Percentiles rank a stretch among this genome's conserved stretches.
Evolutionary conservation across 768 basidiomycete species (phyloP).

Genomic region (Tulasnella sp.): DNA sequence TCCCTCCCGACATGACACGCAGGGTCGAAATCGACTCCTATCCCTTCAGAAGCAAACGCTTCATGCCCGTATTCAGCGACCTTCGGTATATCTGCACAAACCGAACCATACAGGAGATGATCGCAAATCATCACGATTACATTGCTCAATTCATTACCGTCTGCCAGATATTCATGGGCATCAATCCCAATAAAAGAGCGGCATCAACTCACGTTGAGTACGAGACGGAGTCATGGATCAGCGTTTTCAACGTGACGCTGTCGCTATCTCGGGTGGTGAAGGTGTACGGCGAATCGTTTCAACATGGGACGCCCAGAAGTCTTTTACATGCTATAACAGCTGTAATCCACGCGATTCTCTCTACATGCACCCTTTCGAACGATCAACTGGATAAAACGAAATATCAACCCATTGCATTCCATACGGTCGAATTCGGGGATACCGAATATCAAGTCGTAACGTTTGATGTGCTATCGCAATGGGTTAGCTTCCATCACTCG

Average conservation of each 20-base stretch:
- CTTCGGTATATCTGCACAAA: constrained; percentile 77
- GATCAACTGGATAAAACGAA: constrained; percentile 54
- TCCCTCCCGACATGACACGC: constrained; percentile 24
- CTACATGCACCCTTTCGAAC: constrained; percentile 55
- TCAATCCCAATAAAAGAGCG: constrained; percentile 82
- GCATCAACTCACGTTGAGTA: constrained; percentile 80
- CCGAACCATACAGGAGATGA: constrained; percentile 61
- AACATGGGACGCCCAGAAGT: constrained; percentile 41
- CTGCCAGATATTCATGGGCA: constrained; percentile 82
- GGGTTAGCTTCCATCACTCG: constrained; percentile 89
- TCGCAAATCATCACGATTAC: constrained; percentile 53
- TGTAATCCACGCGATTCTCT: constrained; percentile 57
- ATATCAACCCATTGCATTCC: constrained; percentile 49
- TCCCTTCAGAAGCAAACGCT: constrained; percentile 88
- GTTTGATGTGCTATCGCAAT: constrained; percentile 67
- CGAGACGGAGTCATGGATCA: constrained; percentile 94
- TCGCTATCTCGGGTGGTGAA: constrained; percentile 81
- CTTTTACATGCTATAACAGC: constrained; percentile 53
- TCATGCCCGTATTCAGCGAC: constrained; percentile 89
- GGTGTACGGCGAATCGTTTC: constrained; percentile 74
- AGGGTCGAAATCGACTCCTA: constrained; percentile 66
- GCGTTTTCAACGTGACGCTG: constrained; percentile 88
- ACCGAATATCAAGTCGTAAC: constrained; percentile 47
- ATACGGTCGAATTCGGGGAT: constrained; percentile 53
- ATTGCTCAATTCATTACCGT: constrained; percentile 61